Evolutionary conservation across 2,329 filamentous ascomycete genomes (phyloP), one percentile per base, ranked within the genome.

Genomic region (Paecilomyces sp.): DNA sequence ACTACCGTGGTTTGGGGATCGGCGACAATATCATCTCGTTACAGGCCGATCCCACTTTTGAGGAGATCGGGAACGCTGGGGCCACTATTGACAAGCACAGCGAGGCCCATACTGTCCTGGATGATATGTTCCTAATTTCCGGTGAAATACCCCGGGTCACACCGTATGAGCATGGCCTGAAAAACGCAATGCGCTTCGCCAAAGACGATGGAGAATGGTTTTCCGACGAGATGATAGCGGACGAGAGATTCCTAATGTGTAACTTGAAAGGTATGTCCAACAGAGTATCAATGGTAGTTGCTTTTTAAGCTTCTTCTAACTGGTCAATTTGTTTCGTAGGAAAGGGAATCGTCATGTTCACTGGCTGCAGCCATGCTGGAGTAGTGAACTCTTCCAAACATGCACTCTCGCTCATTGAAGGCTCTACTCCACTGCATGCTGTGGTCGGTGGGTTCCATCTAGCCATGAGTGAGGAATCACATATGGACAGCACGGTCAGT

Each of bases 401-500:
- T 64, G 80, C 81, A 0, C 50, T 79, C 0, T 69, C 77, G 1
- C 69, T 80, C 1, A 64, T 72, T 1, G 72, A 69, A 1, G 67
- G 68, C 3, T 65, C 69, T 1, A 66, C 72, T 2, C 78, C 78
- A 0, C 68, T 84, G 1, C 76, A 83, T 64, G 80, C 80, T 2
- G 74, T 84, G 1, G 72, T 84, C 0, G 82, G 82, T 1, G 82
- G 82, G 0, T 84, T 80, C 54, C 82, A 84, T 65, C 75, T 84
- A 3, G 80, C 81, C 0, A 79, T 77, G 11, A 77, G 76, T 3
- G 72, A 80, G 5, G 65, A 75, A 3, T 68, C 73, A 3, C 77
- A 79, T 57, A 68, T 83, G 58, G 65, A 77, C 50, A 71, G 69
- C 18, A 82, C 81, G 0, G 70, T 84, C 1, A 64, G 68, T n/a